A percentile compares a stretch with the other conserved stretches of the same genome.
Evolutionary conservation across 768 basidiomycete genomes (phyloP).

Genomic region (Leccinellum rugosiceps): DNA sequence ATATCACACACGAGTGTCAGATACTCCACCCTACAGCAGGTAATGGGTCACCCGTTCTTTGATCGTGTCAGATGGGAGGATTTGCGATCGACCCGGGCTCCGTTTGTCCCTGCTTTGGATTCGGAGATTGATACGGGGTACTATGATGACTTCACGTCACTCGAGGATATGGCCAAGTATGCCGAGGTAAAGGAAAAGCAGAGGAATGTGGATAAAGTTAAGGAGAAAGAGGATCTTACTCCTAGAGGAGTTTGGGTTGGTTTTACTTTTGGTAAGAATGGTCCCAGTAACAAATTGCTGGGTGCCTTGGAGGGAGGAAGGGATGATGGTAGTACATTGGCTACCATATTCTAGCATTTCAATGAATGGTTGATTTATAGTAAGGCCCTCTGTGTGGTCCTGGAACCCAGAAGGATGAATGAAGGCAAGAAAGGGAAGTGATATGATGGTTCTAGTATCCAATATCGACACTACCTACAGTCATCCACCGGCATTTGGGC

Average conservation of each 20-base stretch:
- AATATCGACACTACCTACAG: too few species aligned
- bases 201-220: slow-evolving; percentile 85
- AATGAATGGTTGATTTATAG: too few species aligned
- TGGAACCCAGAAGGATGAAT: too few species aligned
- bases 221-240: slow-evolving; percentile 78
- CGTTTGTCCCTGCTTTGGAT: slow-evolving; percentile 93
- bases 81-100: slow-evolving; percentile 72
- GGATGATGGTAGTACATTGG: slow-evolving; percentile 48
- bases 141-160: slow-evolving; percentile 85
- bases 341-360: slow-evolving; percentile 52
- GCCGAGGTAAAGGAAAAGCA: slow-evolving; percentile 98
- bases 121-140: slow-evolving; percentile 94
- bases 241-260: slow-evolving; percentile 85
- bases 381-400: not conserved
- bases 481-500: too few species aligned
- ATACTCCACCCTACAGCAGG: slow-evolving; percentile 67
- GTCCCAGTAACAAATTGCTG: slow-evolving; percentile 46
- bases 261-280: slow-evolving; percentile 89
- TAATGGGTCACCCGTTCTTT: slow-evolving; percentile 85
- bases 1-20: slow-evolving; percentile 86
- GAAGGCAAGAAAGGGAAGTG: too few species aligned
- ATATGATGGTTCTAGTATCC: too few species aligned
- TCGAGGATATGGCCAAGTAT: slow-evolving; percentile 98
- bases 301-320: slow-evolving; percentile 31
- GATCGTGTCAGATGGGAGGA: slow-evolving; percentile 69